Evolutionary conservation across 2,329 filamentous ascomycete species (phyloP).

Genomic region (Rasamsonia emersonii): DNA sequence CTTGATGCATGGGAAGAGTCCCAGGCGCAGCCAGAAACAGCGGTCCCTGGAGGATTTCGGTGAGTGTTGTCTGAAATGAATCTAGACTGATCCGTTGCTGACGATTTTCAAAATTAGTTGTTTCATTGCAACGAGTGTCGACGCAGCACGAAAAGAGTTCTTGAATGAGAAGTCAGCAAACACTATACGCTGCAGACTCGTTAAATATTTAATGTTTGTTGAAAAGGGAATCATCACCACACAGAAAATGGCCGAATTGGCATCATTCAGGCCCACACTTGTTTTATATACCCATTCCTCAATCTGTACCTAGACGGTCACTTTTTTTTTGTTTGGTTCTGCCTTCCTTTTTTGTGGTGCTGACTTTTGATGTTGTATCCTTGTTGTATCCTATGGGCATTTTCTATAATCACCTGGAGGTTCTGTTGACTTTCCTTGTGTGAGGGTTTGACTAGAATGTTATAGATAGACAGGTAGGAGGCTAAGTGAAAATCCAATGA

Average conservation of each 20-base stretch:
- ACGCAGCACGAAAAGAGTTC: constrained; percentile 85
- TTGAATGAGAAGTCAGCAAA: constrained; percentile 35
- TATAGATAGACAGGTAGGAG: neutral
- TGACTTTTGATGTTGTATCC: neutral
- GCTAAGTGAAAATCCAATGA: too few relatives aligned
- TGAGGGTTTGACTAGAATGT: neutral
- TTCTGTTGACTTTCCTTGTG: neutral
- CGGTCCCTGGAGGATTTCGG: constrained; percentile 81
- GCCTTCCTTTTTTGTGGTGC: constrained; percentile 1
- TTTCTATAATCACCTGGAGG: too few relatives aligned
- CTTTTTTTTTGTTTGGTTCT: neutral
- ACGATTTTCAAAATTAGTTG: constrained; percentile 55
- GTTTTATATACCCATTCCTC: neutral
- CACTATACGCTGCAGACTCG: neutral
- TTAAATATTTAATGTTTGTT: neutral
- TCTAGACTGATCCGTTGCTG: constrained; percentile 3
- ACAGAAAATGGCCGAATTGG: neutral
- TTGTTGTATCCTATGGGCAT: constrained; percentile 2
- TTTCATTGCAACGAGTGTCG: constrained; percentile 81
- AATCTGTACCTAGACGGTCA: neutral
- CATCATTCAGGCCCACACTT: neutral
- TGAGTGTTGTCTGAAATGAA: constrained; percentile 42
- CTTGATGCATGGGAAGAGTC: constrained; percentile 83
- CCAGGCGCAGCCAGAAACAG: constrained; percentile 74
- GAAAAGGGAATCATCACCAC: neutral